Percentiles rank a stretch among this genome's conserved stretches.
These are phyloP conservation scores for Daedaleopsis nitida DNA, from an alignment of 768 basidiomycete genomes.

Conservation along the genomic window DNA sequence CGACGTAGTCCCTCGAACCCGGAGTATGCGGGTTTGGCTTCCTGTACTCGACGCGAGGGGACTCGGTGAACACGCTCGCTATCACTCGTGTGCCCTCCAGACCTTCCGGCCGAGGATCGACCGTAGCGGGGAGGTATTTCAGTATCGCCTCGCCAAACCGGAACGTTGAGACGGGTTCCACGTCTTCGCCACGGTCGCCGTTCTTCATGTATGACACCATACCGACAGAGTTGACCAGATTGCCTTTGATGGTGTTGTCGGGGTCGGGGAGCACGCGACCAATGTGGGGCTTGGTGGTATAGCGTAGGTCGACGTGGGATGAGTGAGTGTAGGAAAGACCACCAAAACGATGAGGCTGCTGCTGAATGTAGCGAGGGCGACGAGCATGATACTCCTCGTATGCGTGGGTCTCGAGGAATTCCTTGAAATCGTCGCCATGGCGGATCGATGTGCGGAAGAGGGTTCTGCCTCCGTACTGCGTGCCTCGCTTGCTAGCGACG, in stretches of 20 bases:
- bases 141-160: slow-evolving; percentile 37
- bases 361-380: slow-evolving; percentile 49
- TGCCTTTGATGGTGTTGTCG: background rate
- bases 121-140: slow-evolving; percentile 43
- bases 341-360: slow-evolving; percentile 62
- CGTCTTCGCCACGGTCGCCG: slow-evolving; percentile 13
- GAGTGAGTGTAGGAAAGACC: slow-evolving; percentile 63
- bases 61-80: slow-evolving; percentile 32
- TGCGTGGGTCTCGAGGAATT: slow-evolving; percentile 43
- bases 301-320: slow-evolving; percentile 53
- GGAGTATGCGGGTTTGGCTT: slow-evolving; percentile 48
- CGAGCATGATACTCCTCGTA: slow-evolving; percentile 24
- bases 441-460: slow-evolving; percentile 9
- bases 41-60: background rate
- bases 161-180: slow-evolving; percentile 33
- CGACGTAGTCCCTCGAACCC: slow-evolving; percentile 53
- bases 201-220: slow-evolving; percentile 33
- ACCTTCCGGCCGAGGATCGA: slow-evolving; percentile 43
- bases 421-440: slow-evolving; percentile 20
- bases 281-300: slow-evolving; percentile 53
- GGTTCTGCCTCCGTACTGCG: slow-evolving; percentile 5
- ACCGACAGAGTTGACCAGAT: slow-evolving; percentile 48
- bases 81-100: slow-evolving; percentile 39
- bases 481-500: slow-evolving; percentile 33
- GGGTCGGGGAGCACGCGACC: slow-evolving; percentile 49